A percentile compares a stretch with the other conserved stretches of the same genome.
These are phyloP conservation scores for Tulasnella calospora DNA, from an alignment of 768 basidiomycete genomes.

Conservation along the genomic window DNA sequence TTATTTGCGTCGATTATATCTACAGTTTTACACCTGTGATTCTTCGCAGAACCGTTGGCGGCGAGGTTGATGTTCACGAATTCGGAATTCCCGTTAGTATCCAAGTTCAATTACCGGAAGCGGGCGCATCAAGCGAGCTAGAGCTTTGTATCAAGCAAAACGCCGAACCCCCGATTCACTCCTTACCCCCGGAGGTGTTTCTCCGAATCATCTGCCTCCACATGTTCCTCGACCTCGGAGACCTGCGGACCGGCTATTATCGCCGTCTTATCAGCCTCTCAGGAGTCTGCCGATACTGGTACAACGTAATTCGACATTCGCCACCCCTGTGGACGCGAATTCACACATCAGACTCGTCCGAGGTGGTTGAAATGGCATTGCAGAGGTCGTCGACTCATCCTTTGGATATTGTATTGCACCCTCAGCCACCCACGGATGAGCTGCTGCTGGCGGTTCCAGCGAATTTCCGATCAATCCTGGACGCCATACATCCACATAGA, in stretches of 20 bases:
- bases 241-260: not conserved
- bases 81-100: not conserved
- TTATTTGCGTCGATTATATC: too few relatives aligned
- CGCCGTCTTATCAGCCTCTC: not conserved
- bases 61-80: not conserved
- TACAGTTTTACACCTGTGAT: too few relatives aligned
- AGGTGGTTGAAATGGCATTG: not conserved
- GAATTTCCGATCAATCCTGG: not conserved
- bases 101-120: not conserved
- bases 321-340: not conserved
- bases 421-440: too few relatives aligned
- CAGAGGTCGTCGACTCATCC: not conserved
- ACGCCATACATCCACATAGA: not conserved
- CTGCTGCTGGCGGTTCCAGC: too few relatives aligned
- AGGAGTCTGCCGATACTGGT: not conserved
- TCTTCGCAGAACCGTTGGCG: too few relatives aligned
- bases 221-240: not conserved
- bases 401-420: not conserved
- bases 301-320: not conserved
- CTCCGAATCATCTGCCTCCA: not conserved
- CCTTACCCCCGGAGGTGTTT: not conserved
- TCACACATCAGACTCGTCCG: not conserved
- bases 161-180: not conserved
- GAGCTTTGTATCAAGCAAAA: not conserved
- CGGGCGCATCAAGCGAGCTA: not conserved